Percentiles rank a stretch among this genome's conserved stretches.
phyloP scores from a whole-genome alignment of 176 grass and related monocot genomes.

The Ensete ventricosum region DNA sequence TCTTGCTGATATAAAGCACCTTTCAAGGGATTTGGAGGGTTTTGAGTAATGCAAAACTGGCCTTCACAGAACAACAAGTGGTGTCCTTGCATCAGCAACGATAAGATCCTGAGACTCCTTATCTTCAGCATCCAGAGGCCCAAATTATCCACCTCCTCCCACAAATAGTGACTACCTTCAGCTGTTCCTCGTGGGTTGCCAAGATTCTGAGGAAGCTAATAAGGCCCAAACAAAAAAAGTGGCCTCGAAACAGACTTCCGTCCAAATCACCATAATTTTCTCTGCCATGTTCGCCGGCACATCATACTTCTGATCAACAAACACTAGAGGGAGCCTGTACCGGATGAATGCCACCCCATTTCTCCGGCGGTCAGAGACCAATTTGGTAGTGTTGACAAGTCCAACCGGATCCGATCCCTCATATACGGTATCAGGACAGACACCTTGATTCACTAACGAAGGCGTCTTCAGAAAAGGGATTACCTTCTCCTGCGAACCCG shows the following conservation, averaged over 20 bases:
- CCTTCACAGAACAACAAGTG: slow-evolving; percentile 45
- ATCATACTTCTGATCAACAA: slow-evolving; percentile 55
- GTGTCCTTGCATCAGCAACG: slow-evolving; percentile 64
- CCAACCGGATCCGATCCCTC: slow-evolving; percentile 25
- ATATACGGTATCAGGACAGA: slow-evolving; percentile 86
- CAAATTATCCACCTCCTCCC: slow-evolving; percentile 15
- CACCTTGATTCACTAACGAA: slow-evolving; percentile 62
- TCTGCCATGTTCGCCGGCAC: slow-evolving; percentile 37
- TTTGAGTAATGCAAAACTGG: slow-evolving; percentile 66
- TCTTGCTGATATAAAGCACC: slow-evolving; percentile 93
- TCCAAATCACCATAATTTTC: slow-evolving; percentile 78
- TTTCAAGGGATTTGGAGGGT: slow-evolving; percentile 63
- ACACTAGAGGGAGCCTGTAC: slow-evolving; percentile 43
- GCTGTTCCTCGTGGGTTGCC: slow-evolving; percentile 28
- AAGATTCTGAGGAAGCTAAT: slow-evolving; percentile 78
- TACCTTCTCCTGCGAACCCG: slow-evolving; percentile 71
- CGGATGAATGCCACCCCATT: slow-evolving; percentile 82
- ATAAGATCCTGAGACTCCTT: slow-evolving; percentile 84
- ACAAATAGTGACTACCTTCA: slow-evolving; percentile 55
- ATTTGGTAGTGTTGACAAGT: slow-evolving; percentile 49
- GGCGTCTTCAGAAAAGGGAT: slow-evolving; percentile 77
- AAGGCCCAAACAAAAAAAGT: slow-evolving; percentile 56
- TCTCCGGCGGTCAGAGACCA: slow-evolving; percentile 66
- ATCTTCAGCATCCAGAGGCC: slow-evolving; percentile 74
- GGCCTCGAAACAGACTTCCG: slow-evolving; percentile 51